Percentiles rank a stretch among this genome's conserved stretches.
Conservation (phyloP, 495 filamentous ascomycete species). For the Xylaria sp. region DNA sequence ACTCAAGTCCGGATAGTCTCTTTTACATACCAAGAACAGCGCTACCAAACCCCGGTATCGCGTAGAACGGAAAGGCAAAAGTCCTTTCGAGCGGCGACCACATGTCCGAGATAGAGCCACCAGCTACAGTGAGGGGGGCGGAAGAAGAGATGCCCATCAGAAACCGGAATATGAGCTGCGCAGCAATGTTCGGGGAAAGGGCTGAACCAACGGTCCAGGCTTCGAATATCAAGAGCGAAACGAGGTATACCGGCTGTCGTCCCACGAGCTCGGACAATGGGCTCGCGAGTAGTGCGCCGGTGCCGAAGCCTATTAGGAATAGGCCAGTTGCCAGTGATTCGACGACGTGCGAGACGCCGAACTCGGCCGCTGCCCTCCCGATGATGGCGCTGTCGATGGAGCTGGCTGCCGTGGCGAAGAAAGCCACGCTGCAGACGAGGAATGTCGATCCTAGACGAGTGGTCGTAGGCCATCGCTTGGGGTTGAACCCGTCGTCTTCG, state of each 20-base stretch:
- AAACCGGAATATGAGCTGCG: constrained; percentile 75
- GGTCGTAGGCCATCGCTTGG: constrained; percentile 54
- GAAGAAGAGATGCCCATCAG: constrained; percentile 75
- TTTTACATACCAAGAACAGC: constrained; percentile 35
- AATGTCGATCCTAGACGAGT: constrained; percentile 51
- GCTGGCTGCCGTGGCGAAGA: constrained; percentile 59
- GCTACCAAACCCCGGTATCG: constrained; percentile 47
- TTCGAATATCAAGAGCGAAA: constrained; percentile 71
- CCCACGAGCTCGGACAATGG: constrained; percentile 63
- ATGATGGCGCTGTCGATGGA: constrained; percentile 58
- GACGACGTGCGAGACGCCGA: constrained; percentile 59
- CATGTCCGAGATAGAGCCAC: constrained; percentile 84
- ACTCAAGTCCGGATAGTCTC: not conserved
- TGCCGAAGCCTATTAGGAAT: constrained; percentile 69
- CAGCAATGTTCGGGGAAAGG: constrained; percentile 71
- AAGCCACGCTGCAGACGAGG: constrained; percentile 55
- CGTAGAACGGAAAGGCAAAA: constrained; percentile 69
- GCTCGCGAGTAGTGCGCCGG: constrained; percentile 58
- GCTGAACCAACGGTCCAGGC: constrained; percentile 78
- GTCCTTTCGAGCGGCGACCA: constrained; percentile 71
- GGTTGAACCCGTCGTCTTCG: constrained; percentile 56
- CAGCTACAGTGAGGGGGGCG: constrained; percentile 81
- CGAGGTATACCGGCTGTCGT: constrained; percentile 72
- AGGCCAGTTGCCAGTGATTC: constrained; percentile 62
- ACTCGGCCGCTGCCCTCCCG: constrained; percentile 52